These are phyloP conservation scores for Domatiomyces globalis DNA, from an alignment of 2,329 filamentous ascomycete species.

Conservation along the genomic window DNA sequence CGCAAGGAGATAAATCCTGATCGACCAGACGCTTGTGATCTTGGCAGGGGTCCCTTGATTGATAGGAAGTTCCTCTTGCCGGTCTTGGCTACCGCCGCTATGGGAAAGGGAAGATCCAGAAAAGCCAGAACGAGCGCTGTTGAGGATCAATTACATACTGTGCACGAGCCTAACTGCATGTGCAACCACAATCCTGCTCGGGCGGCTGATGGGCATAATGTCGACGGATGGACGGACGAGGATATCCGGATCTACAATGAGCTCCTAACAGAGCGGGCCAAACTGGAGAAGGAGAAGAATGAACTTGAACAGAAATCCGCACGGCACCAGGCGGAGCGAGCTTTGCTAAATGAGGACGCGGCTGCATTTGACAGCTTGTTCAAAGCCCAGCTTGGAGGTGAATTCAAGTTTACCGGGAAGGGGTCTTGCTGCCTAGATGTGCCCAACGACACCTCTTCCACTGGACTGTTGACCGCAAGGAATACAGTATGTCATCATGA, in stretches of 20 bases:
- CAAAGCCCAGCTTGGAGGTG: slow-evolving; percentile 12
- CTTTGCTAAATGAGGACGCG: slow-evolving; percentile 13
- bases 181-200: slow-evolving; percentile 1
- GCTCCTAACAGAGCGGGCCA: slow-evolving; percentile 14
- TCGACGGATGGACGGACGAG: slow-evolving; percentile 15
- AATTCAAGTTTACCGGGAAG: slow-evolving; percentile 13
- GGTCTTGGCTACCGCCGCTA: not conserved
- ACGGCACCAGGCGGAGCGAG: slow-evolving; percentile 12
- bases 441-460: not conserved
- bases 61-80: too few relatives aligned
- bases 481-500: slow-evolving; percentile 12
- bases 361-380: slow-evolving; percentile 11
- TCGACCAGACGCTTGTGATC: not conserved
- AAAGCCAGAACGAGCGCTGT: not conserved
- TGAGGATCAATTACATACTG: not conserved
- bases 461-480: not conserved
- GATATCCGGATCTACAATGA: slow-evolving; percentile 16
- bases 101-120: not conserved
- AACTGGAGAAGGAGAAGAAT: slow-evolving; percentile 15
- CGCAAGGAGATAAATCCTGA: not conserved
- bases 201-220: slow-evolving; percentile 15
- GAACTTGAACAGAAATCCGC: slow-evolving; percentile 15
- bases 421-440: slow-evolving; percentile 12
- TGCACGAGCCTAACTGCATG: not conserved
- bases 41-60: too few relatives aligned